phyloP scores from a whole-genome alignment of 148 eudicot species.

The Cornus suecica region DNA sequence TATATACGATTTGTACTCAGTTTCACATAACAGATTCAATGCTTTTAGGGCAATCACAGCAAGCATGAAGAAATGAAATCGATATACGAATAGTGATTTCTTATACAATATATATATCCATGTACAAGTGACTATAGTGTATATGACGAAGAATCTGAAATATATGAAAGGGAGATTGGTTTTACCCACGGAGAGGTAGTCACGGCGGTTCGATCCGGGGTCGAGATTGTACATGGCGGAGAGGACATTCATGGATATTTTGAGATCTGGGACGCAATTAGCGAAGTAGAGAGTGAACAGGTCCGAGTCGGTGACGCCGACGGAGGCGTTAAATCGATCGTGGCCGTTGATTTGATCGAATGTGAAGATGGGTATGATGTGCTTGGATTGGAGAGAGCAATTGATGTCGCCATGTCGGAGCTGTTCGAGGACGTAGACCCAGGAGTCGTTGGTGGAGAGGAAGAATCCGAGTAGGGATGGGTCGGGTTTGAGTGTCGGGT shows the following conservation, averaged over 20 bases:
- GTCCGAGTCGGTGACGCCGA: slow-evolving; percentile 19
- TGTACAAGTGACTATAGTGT: slow-evolving; percentile 16
- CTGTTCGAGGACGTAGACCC: slow-evolving; percentile 47
- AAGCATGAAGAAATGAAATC: slow-evolving; percentile 36
- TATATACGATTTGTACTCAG: slow-evolving; percentile 41
- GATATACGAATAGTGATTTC: slow-evolving; percentile 20
- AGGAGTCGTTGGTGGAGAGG: slow-evolving; percentile 48
- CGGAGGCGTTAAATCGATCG: slow-evolving; percentile 6
- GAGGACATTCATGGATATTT: slow-evolving; percentile 25
- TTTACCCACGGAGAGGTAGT: slow-evolving; percentile 40
- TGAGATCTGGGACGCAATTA: slow-evolving; percentile 21
- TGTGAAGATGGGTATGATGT: slow-evolving; percentile 33
- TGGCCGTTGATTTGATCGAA: slow-evolving; percentile 30
- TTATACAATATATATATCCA: slow-evolving; percentile 26
- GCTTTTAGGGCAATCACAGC: slow-evolving; percentile 33
- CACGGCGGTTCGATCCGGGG: slow-evolving; percentile 17
- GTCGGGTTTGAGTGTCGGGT: slow-evolving; percentile 26
- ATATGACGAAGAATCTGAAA: slow-evolving; percentile 28
- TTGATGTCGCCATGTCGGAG: slow-evolving; percentile 23
- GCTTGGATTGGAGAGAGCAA: slow-evolving; percentile 40
- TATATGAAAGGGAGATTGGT: slow-evolving; percentile 30
- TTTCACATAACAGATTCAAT: slow-evolving; percentile 32
- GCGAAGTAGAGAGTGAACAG: slow-evolving; percentile 32
- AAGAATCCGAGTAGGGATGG: slow-evolving; percentile 52
- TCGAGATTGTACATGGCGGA: slow-evolving; percentile 38